Evolutionary conservation across 225 moss, liverwort and hornwort species (phyloP), one percentile per base, ranked within the genome.

Genomic region (Rhytidiadelphus loreus): DNA sequence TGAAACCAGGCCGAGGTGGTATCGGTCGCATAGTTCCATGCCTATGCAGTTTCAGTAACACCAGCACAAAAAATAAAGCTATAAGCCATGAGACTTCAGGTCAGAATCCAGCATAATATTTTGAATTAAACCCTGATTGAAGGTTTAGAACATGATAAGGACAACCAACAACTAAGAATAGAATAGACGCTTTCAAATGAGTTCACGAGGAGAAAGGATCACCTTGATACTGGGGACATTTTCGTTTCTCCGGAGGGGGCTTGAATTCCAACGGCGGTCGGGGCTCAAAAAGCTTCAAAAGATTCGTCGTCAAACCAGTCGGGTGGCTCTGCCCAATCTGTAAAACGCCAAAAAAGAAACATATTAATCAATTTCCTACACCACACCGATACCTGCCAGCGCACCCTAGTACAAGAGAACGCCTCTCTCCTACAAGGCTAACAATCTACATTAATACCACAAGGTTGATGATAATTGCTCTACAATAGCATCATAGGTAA

Each of bases 291-390:
- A 99, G 99, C 91, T 99, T 99, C 87, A 99, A 81, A 58, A 99
- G 93, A 89, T 99, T 99, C 46, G 97, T 93, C 32, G 99, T 99
- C 76, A 99, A 96, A 66, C 99, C 99, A 70, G 97, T 99, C 63
- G 99, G 99, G 88, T 99, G 99, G 77, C 97, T 97, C 93, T 99
- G 97, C 77, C 99, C 99, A 85, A 99, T 99, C 96, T 96, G 94
- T 65, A 83, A 77, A 82, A 83, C 64, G 21, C 68, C 71, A 79
- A 8, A 37, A 52, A 39, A 55, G 39, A 39, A 32, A 1, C 35
- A 53, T 39, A 58, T 56, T 16, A 87, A 85, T 87, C 44, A 52
- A 82, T 44, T 64, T 60, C 55, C 66, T 77, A 61, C 29, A 73
- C 28, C 83, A 66, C 53, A 80, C 65, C 26, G 22, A 29, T 25